Base-by-base conservation (phyloP, 2,329 filamentous ascomycete species). In the Blastomyces emzantsi region DNA sequence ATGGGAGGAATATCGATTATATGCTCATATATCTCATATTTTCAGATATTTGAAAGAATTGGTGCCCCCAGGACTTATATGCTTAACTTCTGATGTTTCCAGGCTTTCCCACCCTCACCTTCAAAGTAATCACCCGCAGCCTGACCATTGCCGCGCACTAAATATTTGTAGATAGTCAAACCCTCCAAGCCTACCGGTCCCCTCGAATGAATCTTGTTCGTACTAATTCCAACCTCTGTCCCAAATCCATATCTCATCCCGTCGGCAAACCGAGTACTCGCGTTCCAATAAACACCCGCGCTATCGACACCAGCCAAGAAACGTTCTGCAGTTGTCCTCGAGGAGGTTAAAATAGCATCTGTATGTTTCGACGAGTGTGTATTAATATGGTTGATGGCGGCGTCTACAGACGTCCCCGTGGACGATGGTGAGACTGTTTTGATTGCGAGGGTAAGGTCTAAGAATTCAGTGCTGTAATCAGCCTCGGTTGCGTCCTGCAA, bases 211-310 rank as follows among this genome's bases (percentile, higher is more conserved):
- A 99, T 96, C 81, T 97, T 99, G 81, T 97, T 99, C 60, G 94
- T 99, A 79, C 90, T 95, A 77, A 99, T 97, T 62, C 94, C 94
- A 30, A 99, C 94, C 78, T 99, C 94, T 0, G 94, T 97, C 58
- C 94, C 94, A 77, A 99, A 99, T 8, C 94, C 94, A 74, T 95
- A 97, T 52, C 94, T 84, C 89, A 96, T 97, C 8, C 94, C 94
- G 75, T 99, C 94, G 6, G 92, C 92, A 78, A 99, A 93, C 60
- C 94, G 85, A 9, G 91, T 96, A 30, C 90, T 95, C 8, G 92
- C 90, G 74, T 99, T 99, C 92, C 93, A 97, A 82, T 96, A 99
- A 22, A 93, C 92, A 61, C 92, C 93, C 0, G 92, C 89, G 36
- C 91, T 90, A 77, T 97, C 94, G 60, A 97, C 85, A 64, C 85